A percentile compares a stretch with the other conserved stretches of the same genome.
These are phyloP conservation scores for Debaryomyces prosopidis DNA, from an alignment of 805 yeast species.

Conservation along the genomic window DNA sequence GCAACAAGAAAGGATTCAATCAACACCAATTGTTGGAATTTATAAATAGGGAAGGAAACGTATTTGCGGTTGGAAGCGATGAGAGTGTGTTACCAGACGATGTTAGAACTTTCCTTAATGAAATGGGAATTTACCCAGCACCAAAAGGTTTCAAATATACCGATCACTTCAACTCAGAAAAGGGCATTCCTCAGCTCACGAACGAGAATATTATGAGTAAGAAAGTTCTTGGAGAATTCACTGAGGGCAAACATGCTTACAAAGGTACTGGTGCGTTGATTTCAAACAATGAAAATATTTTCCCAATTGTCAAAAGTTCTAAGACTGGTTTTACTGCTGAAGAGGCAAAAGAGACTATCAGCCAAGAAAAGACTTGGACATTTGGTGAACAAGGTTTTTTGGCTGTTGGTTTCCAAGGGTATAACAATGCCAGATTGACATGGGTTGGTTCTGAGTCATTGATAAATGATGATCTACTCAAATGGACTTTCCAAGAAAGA, in stretches of 20 bases:
- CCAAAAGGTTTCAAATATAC: conserved; percentile 66
- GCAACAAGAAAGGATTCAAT: conserved; percentile 27
- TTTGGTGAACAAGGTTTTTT: conserved; percentile 77
- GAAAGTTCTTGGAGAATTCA: conserved; percentile 16
- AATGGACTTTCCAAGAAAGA: conserved; percentile 76
- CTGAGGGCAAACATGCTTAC: conserved; percentile 12
- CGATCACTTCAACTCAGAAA: conserved; percentile 59
- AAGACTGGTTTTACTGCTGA: conserved; percentile 59
- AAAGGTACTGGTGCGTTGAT: conserved; percentile 70
- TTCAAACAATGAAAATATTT: conserved; percentile 63
- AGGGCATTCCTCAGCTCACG: conserved; percentile 29
- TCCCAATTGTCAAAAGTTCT: conserved; percentile 72
- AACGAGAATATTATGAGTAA: conserved; percentile 26
- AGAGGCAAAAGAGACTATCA: conserved; percentile 43
- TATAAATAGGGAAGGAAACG: conserved; percentile 69
- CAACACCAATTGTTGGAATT: conserved; percentile 54
- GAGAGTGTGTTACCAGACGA: conserved; percentile 34
- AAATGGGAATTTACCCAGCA: conserved; percentile 81
- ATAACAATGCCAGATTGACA: conserved; percentile 70
- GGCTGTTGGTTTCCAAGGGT: conserved; percentile 77
- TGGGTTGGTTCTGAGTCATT: conserved; percentile 78
- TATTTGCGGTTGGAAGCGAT: conserved; percentile 62
- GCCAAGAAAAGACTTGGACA: conserved; percentile 62
- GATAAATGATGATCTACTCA: conserved; percentile 34
- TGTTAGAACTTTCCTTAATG: conserved; percentile 65